These are phyloP conservation scores for Datura wrightii DNA, from an alignment of 257 asterid genomes.

Conservation along the genomic window DNA sequence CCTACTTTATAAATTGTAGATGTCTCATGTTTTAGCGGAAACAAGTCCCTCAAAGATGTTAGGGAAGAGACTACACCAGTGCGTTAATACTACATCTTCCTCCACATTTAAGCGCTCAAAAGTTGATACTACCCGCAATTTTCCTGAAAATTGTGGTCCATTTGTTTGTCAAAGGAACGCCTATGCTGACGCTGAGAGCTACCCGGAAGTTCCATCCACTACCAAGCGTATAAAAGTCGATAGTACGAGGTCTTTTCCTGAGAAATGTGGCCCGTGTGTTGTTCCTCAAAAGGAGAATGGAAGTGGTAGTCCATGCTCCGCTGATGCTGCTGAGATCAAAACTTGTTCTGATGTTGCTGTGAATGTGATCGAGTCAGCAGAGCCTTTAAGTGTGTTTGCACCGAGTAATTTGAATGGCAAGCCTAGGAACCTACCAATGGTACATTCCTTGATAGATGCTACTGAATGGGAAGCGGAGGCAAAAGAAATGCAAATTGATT, in stretches of 20 bases:
- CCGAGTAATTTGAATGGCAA: background rate
- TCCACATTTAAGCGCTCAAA: background rate
- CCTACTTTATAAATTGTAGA: background rate
- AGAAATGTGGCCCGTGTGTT: background rate
- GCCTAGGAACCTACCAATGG: too few species aligned
- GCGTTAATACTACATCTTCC: background rate
- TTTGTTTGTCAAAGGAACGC: background rate
- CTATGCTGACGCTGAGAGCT: background rate
- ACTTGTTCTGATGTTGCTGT: background rate
- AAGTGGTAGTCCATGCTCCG: background rate
- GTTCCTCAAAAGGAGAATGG: background rate
- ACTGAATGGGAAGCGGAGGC: background rate
- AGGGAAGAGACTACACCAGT: background rate
- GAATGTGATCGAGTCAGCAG: conserved; percentile 30
- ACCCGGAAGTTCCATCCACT: conserved; percentile 12
- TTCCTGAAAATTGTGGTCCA: conserved; percentile 22
- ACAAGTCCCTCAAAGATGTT: conserved; percentile 6
- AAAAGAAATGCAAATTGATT: background rate
- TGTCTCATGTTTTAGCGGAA: conserved; percentile 21
- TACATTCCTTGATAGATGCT: too few species aligned
- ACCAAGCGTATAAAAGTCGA: conserved; percentile 31
- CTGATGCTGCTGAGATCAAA: background rate
- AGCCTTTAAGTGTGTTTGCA: conserved; percentile 42
- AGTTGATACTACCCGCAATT: background rate
- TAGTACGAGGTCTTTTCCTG: conserved; percentile 15